Conservation (phyloP, 805 yeast genomes). For the Metschnikowia cubensis region DNA sequence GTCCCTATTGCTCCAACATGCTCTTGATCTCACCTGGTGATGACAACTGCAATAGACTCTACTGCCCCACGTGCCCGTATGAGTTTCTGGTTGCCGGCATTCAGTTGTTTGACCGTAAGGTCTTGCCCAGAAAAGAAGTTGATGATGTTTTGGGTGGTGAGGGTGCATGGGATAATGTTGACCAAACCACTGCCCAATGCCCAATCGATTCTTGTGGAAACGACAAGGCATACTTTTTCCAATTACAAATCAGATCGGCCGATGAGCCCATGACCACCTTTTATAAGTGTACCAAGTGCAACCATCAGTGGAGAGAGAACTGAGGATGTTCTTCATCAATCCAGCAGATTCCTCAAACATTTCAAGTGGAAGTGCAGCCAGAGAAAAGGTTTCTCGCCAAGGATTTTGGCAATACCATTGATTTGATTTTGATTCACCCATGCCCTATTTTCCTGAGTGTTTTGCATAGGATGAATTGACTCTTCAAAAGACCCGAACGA, state of each 20-base stretch:
- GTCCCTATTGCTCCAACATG: conserved; percentile 94
- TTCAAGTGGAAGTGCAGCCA: background rate
- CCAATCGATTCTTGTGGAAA: conserved; percentile 83
- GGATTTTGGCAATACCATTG: background rate
- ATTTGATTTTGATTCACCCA: background rate
- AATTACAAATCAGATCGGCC: conserved; percentile 93
- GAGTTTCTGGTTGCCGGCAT: conserved; percentile 84
- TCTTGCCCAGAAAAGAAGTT: conserved; percentile 79
- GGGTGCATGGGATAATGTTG: conserved; percentile 99
- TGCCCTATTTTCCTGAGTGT: background rate
- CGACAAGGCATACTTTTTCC: conserved; percentile 93
- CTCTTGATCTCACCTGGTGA: conserved; percentile 59
- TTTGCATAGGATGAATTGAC: background rate
- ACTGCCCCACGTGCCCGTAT: conserved; percentile 94
- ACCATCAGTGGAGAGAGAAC: conserved; percentile 96
- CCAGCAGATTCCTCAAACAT: background rate
- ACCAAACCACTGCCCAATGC: conserved; percentile 90
- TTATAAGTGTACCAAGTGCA: conserved; percentile 90
- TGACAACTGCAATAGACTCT: conserved; percentile 59
- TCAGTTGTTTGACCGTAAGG: conserved; percentile 80
- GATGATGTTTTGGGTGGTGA: conserved; percentile 96
- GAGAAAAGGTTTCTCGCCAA: background rate
- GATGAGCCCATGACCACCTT: conserved; percentile 99
- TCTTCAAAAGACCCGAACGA: conserved; percentile 16
- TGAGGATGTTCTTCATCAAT: conserved; percentile 23